Evolutionary conservation across 768 basidiomycete genomes (phyloP).

Genomic region (Leccinum pellstonianum): DNA sequence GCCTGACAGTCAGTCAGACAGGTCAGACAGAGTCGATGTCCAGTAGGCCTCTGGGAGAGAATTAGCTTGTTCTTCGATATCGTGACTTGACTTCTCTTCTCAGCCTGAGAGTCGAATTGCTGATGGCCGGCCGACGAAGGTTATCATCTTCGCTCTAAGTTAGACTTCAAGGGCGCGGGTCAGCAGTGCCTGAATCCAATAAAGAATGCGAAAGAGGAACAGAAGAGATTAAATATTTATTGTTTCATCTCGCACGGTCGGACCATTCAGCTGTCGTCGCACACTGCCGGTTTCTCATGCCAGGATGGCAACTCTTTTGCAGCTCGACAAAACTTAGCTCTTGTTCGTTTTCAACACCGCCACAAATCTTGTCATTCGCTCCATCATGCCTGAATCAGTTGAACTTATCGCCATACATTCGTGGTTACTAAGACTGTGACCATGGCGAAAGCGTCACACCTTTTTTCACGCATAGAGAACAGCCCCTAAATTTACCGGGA

Average conservation of each 20-base stretch:
- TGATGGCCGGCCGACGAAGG: slow-evolving; percentile 24
- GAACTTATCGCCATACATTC: slow-evolving; percentile 8
- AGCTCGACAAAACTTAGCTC: background rate
- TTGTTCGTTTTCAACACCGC: slow-evolving; percentile 12
- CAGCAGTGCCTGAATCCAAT: slow-evolving; percentile 8
- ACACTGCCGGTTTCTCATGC: slow-evolving; percentile 18
- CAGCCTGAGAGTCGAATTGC: slow-evolving; percentile 10
- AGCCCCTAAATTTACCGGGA: slow-evolving; percentile 11
- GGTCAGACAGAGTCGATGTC: background rate
- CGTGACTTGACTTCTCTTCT: slow-evolving; percentile 15
- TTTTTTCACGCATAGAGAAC: slow-evolving; percentile 16
- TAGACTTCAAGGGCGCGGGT: slow-evolving; percentile 3
- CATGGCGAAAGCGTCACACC: slow-evolving; percentile 18
- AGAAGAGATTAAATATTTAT: slow-evolving; percentile 4
- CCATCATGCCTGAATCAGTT: slow-evolving; percentile 13
- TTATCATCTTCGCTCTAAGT: slow-evolving; percentile 26
- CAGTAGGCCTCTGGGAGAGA: background rate
- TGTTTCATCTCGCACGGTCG: slow-evolving; percentile 16
- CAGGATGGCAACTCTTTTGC: slow-evolving; percentile 8
- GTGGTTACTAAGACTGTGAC: slow-evolving; percentile 20
- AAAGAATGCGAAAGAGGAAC: slow-evolving; percentile 17
- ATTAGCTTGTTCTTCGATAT: background rate
- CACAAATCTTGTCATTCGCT: slow-evolving; percentile 17
- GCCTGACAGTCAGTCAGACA: background rate
- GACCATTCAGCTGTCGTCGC: slow-evolving; percentile 17